Evolutionary conservation across 495 filamentous ascomycete genomes (phyloP).

Genomic region (Saxispiralis lemnorum): DNA sequence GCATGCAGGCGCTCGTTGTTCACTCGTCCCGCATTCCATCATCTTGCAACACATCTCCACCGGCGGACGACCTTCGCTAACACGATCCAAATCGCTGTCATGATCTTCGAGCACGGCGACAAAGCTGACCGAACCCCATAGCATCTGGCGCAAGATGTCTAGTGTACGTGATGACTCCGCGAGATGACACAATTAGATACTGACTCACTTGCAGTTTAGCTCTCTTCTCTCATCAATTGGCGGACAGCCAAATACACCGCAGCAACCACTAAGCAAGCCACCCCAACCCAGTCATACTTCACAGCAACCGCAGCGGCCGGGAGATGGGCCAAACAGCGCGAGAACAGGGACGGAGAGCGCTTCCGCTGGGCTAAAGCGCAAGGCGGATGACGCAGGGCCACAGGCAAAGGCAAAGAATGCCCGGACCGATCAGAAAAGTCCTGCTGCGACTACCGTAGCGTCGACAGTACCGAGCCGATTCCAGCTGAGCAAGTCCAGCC

Average conservation of each 20-base stretch:
- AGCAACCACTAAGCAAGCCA: slow-evolving; percentile 15
- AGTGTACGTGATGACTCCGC: too few species aligned
- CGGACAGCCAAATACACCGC: slow-evolving; percentile 25
- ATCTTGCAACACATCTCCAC: too few species aligned
- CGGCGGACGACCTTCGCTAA: not conserved
- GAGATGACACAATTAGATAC: not conserved
- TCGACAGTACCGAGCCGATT: slow-evolving; percentile 3
- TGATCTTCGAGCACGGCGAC: too few species aligned
- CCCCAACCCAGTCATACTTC: not conserved
- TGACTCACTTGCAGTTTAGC: slow-evolving; percentile 30
- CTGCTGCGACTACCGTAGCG: slow-evolving; percentile 17
- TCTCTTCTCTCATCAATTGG: slow-evolving; percentile 39
- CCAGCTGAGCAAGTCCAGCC: slow-evolving; percentile 15
- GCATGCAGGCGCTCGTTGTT: not conserved
- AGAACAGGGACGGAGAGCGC: slow-evolving; percentile 9
- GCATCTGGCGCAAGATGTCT: too few species aligned
- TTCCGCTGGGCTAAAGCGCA: slow-evolving; percentile 18
- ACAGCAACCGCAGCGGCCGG: not conserved
- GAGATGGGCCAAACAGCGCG: slow-evolving; percentile 6
- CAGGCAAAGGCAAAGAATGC: slow-evolving; percentile 21
- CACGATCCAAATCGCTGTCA: too few species aligned
- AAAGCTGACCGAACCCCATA: too few species aligned
- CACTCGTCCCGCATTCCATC: not conserved
- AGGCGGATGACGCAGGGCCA: slow-evolving; percentile 18
- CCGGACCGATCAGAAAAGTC: slow-evolving; percentile 16